phyloP scores from a whole-genome alignment of 352 stramenopile species.

The Globisporangium carolinianum region DNA sequence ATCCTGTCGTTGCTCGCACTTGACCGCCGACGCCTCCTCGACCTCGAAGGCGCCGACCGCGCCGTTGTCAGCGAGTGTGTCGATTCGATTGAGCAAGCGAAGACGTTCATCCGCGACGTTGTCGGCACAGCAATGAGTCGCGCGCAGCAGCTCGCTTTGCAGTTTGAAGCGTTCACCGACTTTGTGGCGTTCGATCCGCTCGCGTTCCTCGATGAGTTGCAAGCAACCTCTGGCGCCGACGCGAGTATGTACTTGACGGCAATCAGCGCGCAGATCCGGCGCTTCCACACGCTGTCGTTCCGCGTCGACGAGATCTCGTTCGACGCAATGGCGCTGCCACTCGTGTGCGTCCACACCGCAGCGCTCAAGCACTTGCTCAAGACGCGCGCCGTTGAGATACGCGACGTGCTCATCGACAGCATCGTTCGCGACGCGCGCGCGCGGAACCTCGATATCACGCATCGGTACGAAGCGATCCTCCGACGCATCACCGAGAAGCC shows the following conservation, averaged over 20 bases:
- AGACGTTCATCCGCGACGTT: slow-evolving; percentile 42
- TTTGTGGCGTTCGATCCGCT: slow-evolving; percentile 77
- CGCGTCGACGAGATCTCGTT: slow-evolving; percentile 62
- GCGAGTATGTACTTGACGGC: slow-evolving; percentile 24
- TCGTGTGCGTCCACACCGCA: slow-evolving; percentile 71
- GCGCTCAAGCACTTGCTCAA: slow-evolving; percentile 67
- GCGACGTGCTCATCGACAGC: slow-evolving; percentile 74
- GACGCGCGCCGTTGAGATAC: slow-evolving; percentile 56
- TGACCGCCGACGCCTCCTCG: slow-evolving; percentile 42
- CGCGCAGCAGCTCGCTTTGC: slow-evolving; percentile 52
- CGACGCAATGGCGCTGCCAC: slow-evolving; percentile 65
- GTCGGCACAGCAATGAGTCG: slow-evolving; percentile 58
- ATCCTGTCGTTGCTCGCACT: slow-evolving; percentile 87
- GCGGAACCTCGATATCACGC: slow-evolving; percentile 85
- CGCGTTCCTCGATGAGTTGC: slow-evolving; percentile 65
- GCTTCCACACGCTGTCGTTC: slow-evolving; percentile 64
- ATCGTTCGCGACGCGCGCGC: slow-evolving; percentile 72
- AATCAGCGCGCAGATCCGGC: slow-evolving; percentile 62
- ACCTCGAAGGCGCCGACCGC: slow-evolving; percentile 31
- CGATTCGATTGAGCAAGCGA: slow-evolving; percentile 36
- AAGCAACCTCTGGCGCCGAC: slow-evolving; percentile 1
- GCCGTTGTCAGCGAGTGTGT: slow-evolving; percentile 44
- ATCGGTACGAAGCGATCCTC: slow-evolving; percentile 86
- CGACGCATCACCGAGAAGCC: slow-evolving; percentile 88
- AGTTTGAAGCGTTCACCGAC: slow-evolving; percentile 78